Conservation (phyloP, 495 filamentous ascomycete species). For the Penicillium turbatum region DNA sequence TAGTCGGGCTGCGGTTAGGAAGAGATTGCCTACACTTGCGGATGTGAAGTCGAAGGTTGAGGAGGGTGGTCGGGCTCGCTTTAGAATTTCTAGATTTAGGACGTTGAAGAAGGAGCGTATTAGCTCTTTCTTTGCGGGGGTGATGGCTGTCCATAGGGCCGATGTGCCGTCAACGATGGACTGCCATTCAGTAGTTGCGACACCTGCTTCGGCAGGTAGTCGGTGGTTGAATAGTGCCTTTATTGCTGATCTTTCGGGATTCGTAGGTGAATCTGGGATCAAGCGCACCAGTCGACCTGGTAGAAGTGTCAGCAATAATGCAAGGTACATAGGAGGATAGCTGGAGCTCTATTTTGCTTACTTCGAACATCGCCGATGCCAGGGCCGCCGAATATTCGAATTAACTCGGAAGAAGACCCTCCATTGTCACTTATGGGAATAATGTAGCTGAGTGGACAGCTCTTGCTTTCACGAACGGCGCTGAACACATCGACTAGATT, state of each 20-base stretch:
- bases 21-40: conserved; percentile 90
- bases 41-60: conserved; percentile 83
- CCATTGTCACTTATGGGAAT: conserved; percentile 97
- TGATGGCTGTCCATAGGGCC: conserved; percentile 67
- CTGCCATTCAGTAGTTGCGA: conserved; percentile 66
- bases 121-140: conserved; percentile 81
- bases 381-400: conserved; percentile 88
- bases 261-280: conserved; percentile 62
- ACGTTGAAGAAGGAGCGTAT: conserved; percentile 86
- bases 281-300: conserved; percentile 83
- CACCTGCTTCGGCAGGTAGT: conserved; percentile 50
- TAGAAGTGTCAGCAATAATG: conserved; percentile 1
- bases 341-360: conserved; percentile 36
- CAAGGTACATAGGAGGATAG: not conserved
- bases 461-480: conserved; percentile 62
- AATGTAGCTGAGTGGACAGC: conserved; percentile 70
- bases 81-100: conserved; percentile 86
- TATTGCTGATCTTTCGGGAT: conserved; percentile 66
- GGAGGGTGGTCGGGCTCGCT: conserved; percentile 68
- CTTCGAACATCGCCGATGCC: conserved; percentile 90
- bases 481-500: conserved; percentile 90
- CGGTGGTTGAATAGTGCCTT: conserved; percentile 83
- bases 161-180: conserved; percentile 81
- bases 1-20: conserved; percentile 77
- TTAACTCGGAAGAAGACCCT: conserved; percentile 84